These are phyloP conservation scores for Lactarius trivialis DNA, from an alignment of 768 basidiomycete genomes.

Conservation along the genomic window DNA sequence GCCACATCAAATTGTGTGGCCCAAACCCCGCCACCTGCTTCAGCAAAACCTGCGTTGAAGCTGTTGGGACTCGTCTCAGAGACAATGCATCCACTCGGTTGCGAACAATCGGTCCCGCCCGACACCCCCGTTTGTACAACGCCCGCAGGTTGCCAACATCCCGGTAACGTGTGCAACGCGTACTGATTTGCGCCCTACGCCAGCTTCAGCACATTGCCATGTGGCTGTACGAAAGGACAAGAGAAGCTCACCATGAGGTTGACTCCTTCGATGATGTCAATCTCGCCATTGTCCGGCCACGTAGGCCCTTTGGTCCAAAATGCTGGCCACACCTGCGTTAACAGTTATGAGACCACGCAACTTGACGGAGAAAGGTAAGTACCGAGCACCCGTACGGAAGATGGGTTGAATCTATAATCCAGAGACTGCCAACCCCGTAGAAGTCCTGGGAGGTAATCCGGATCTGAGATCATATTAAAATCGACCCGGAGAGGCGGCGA, in stretches of 20 bases:
- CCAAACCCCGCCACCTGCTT: slow-evolving; percentile 56
- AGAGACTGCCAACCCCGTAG: slow-evolving; percentile 40
- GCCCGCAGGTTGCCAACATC: slow-evolving; percentile 32
- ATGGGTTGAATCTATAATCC: slow-evolving; percentile 42
- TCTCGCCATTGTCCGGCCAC: slow-evolving; percentile 41
- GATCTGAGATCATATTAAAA: slow-evolving; percentile 30
- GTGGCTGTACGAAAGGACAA: background rate
- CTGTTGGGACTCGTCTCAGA: slow-evolving; percentile 34
- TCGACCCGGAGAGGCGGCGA: background rate
- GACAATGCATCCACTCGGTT: slow-evolving; percentile 34
- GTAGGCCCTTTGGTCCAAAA: slow-evolving; percentile 31
- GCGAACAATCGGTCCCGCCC: slow-evolving; percentile 30
- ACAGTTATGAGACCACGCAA: background rate
- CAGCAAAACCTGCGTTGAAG: slow-evolving; percentile 38
- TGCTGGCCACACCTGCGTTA: slow-evolving; percentile 36
- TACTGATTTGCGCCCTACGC: slow-evolving; percentile 40
- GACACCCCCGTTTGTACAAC: slow-evolving; percentile 31
- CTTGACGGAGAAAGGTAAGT: slow-evolving; percentile 1
- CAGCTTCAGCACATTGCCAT: background rate
- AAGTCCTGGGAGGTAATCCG: slow-evolving; percentile 40
- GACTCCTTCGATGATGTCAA: slow-evolving; percentile 44
- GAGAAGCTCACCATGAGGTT: slow-evolving; percentile 33
- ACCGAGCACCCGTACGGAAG: slow-evolving; percentile 56
- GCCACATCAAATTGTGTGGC: slow-evolving; percentile 61
- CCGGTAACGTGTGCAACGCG: slow-evolving; percentile 45